Percentiles rank a stretch among this genome's conserved stretches.
Conservation (phyloP, 192 early-diverging fungal species). For the Dissophora globulifera region DNA sequence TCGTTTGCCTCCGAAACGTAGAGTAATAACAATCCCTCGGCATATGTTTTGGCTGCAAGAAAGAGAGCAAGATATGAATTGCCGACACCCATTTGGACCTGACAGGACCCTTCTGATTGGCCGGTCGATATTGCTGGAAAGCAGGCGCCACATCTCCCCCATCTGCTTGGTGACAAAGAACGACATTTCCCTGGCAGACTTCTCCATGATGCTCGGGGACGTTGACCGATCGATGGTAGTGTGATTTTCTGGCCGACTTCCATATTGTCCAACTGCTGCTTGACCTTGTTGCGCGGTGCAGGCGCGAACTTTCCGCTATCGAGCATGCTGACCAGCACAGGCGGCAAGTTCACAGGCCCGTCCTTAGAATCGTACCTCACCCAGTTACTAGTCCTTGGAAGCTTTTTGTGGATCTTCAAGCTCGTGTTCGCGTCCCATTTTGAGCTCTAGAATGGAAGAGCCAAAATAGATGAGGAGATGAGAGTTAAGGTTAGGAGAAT, state of each 20-base stretch:
- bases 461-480: no score
- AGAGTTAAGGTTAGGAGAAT: no score
- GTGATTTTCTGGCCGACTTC: constrained; percentile 21
- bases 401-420: constrained; percentile 10
- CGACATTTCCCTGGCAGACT: constrained; percentile 19
- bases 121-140: constrained; percentile 12
- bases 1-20: constrained; percentile 38
- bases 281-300: constrained; percentile 18
- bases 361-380: constrained; percentile 1
- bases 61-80: constrained; percentile 39
- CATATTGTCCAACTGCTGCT: constrained; percentile 8
- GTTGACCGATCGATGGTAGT: constrained; percentile 29
- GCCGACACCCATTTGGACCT: constrained; percentile 37
- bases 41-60: constrained; percentile 37
- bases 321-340: constrained; percentile 4
- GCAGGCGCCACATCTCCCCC: constrained; percentile 18
- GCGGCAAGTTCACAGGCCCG: constrained; percentile 4
- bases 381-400: not conserved
- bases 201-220: constrained; percentile 18
- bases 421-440: not conserved
- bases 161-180: constrained; percentile 41
- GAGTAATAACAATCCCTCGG: constrained; percentile 28
- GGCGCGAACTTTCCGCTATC: constrained; percentile 9
- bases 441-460: constrained; percentile 1
- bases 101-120: constrained; percentile 34